Evolutionary conservation across 2,329 filamentous ascomycete genomes (phyloP).

Genomic region (Torrubiellomyces zombiae): DNA sequence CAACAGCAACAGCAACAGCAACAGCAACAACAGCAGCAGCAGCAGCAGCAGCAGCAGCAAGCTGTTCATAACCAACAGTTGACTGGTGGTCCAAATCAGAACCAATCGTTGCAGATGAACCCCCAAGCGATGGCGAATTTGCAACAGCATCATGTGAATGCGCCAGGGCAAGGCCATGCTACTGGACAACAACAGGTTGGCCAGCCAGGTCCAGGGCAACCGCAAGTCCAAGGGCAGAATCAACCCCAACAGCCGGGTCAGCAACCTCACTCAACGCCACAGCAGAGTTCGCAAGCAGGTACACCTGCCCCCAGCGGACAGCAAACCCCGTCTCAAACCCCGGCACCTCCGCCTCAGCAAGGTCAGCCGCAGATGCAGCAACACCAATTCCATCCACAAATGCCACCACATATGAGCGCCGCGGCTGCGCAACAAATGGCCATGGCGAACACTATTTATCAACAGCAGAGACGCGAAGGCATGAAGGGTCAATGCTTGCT

Average conservation of each 20-base stretch:
- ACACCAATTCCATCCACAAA: constrained; percentile 12
- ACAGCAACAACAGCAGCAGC: constrained; percentile 22
- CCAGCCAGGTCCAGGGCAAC: constrained; percentile 15
- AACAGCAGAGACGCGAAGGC: constrained; percentile 31
- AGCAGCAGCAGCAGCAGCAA: constrained; percentile 15
- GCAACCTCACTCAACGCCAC: constrained; percentile 25
- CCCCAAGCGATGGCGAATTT: constrained; percentile 27
- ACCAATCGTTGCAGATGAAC: constrained; percentile 31
- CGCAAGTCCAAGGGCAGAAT: constrained; percentile 17
- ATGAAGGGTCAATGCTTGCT: constrained; percentile 42
- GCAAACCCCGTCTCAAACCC: constrained; percentile 31
- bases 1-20: constrained; percentile 22
- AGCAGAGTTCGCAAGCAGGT: constrained; percentile 23
- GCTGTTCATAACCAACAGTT: constrained; percentile 20
- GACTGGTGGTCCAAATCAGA: constrained; percentile 24
- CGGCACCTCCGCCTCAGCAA: constrained; percentile 16
- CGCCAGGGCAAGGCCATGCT: constrained; percentile 5
- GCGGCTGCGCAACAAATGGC: constrained; percentile 18
- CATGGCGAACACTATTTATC: constrained; percentile 17
- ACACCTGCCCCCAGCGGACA: constrained; percentile 26
- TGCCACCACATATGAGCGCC: constrained; percentile 12
- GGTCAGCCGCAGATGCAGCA: constrained; percentile 16
- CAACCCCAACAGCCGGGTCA: constrained; percentile 15
- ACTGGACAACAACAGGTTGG: constrained; percentile 6
- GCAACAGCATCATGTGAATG: constrained; percentile 13